Evolutionary conservation across 1,284 basidiomycete genomes (phyloP).

Genomic region (Gomphus bonarii): DNA sequence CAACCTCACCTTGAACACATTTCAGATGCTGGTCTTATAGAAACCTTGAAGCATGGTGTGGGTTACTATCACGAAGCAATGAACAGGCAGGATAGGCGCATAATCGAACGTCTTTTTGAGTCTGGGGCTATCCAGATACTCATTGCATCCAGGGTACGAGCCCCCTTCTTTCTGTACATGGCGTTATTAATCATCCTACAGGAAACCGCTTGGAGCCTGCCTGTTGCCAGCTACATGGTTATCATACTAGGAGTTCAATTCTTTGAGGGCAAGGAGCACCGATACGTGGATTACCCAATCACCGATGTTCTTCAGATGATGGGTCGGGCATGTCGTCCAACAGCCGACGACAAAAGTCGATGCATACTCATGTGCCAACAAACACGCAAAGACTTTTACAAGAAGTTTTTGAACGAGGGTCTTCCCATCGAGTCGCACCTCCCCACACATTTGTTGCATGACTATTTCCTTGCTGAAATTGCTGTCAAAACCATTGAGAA

Average conservation of each 20-base stretch:
- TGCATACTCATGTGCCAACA: slow-evolving; percentile 97
- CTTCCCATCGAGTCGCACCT: slow-evolving; percentile 96
- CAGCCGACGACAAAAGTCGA: slow-evolving; percentile 77
- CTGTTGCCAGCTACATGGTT: slow-evolving; percentile 92
- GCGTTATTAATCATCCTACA: slow-evolving; percentile 20
- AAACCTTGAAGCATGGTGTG: slow-evolving; percentile 83
- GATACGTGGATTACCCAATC: slow-evolving; percentile 95
- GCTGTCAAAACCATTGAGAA: slow-evolving; percentile 98
- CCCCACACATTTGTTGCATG: slow-evolving; percentile 79
- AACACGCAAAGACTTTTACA: slow-evolving; percentile 95
- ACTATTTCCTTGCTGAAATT: slow-evolving; percentile 98
- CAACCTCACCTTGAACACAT: slow-evolving; percentile 85
- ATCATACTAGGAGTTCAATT: slow-evolving; percentile 97
- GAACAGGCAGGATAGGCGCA: slow-evolving; percentile 83
- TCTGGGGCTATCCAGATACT: slow-evolving; percentile 93
- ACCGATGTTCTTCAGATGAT: slow-evolving; percentile 99
- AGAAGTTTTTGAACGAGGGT: slow-evolving; percentile 95
- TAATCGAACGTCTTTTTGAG: slow-evolving; percentile 89
- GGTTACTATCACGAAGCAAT: slow-evolving; percentile 96
- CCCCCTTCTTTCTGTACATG: background rate
- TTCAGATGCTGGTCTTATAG: slow-evolving; percentile 67
- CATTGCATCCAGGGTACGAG: slow-evolving; percentile 77
- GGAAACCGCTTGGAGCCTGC: slow-evolving; percentile 95
- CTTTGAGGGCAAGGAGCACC: slow-evolving; percentile 93
- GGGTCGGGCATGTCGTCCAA: slow-evolving; percentile 87